Base-by-base conservation (phyloP, 441 rosid species). In the Erodium trifolium region DNA sequence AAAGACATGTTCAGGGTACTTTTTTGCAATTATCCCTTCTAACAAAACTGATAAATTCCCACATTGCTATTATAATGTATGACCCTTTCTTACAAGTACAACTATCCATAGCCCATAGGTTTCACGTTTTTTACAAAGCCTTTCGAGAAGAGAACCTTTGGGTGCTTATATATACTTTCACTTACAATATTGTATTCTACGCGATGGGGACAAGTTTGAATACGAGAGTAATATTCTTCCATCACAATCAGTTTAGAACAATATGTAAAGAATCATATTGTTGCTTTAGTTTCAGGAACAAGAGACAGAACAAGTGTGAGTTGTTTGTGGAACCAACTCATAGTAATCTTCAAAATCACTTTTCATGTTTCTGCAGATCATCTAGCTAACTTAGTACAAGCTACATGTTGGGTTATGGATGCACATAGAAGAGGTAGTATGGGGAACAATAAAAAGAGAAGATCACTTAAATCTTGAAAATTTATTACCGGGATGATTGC, bases 231-330 rank as follows among this genome's bases (percentile, higher is more conserved):
- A 59, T 59, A 59, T 59, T 59, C 64, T 59, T 59, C 34, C 4
- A 18, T 59, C 27, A 23, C 64, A 59, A 19, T 59, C 64, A 59
- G 19, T 23, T 23, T 2, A 59, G 64, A 18, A 19, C 19, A 59
- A 59, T 59, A 59, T 59, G 34, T 59, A 2, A 59, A 19, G 64
- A 59, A 59, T 59, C 64, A 29, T 19, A 59, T 23, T 2, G 9
- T 59, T 59, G 64, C 64, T 59, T 59, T 59, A 59, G 34, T 59
- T 59, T 59, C 64, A 59, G 64, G 19, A 59, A 53, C 59, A 53
- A 53, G 17, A 5, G 14, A 59, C 64, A 59, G 64, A 59, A 59
- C 64, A 59, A 59, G 3, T 59, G 19, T 31, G 2, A 59, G 64
- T 59, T 59, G 64, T 19, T 19, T 59, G 9, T 19, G 31, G 63